phyloP scores from a whole-genome alignment of 1,284 basidiomycete genomes.

The Puccinia polysora region DNA sequence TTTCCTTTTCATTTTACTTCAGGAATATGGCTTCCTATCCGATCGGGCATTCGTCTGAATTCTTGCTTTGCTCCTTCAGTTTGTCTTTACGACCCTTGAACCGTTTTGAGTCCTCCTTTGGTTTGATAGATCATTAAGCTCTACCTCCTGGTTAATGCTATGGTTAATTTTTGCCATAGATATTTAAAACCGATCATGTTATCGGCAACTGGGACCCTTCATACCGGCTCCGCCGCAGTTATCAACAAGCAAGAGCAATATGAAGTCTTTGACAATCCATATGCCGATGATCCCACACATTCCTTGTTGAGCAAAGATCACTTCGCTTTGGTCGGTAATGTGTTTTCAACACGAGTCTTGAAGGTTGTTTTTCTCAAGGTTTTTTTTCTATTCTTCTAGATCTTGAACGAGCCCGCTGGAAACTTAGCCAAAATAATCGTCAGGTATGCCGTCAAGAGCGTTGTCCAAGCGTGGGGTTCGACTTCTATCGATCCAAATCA shows the following conservation, averaged over 20 bases:
- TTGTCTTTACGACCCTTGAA: constrained; percentile 44
- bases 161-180: neutral
- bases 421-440: constrained; percentile 57
- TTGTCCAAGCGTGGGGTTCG: constrained; percentile 71
- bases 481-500: constrained; percentile 41
- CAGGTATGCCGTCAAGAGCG: constrained; percentile 61
- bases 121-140: neutral
- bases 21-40: neutral
- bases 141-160: neutral
- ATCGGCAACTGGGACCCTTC: constrained; percentile 43
- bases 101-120: constrained; percentile 43
- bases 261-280: constrained; percentile 44
- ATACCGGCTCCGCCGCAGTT: constrained; percentile 42
- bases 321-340: constrained; percentile 46
- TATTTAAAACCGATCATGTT: constrained; percentile 44
- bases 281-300: constrained; percentile 53
- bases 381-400: constrained; percentile 41
- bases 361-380: neutral
- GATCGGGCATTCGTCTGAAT: neutral
- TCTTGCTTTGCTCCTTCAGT: constrained; percentile 20
- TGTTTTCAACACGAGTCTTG: neutral
- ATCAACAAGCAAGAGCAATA: constrained; percentile 45
- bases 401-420: constrained; percentile 54
- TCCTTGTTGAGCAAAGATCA: constrained; percentile 53
- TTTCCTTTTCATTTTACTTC: constrained; percentile 9